phyloP scores from a whole-genome alignment of 768 basidiomycete genomes.

The Rhizopogon roseolus region DNA sequence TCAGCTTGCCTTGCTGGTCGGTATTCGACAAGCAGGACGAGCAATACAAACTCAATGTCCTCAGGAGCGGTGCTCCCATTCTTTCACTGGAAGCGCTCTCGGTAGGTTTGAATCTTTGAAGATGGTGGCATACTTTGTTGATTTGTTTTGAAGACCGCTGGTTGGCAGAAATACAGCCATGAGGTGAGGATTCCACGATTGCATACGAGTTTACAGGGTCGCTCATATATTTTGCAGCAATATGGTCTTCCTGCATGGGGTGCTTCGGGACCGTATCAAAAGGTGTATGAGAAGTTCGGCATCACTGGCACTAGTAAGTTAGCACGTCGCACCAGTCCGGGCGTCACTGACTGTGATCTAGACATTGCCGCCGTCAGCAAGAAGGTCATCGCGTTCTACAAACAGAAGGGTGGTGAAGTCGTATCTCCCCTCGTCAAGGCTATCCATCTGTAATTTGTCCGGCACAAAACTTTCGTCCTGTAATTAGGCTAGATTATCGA shows the following conservation, averaged over 20 bases:
- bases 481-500: too few species aligned
- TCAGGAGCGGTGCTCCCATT: conserved; percentile 87
- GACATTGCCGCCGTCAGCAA: conserved; percentile 79
- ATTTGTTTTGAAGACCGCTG: conserved; percentile 44
- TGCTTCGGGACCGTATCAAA: conserved; percentile 83
- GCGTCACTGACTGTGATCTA: conserved; percentile 18
- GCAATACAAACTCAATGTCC: conserved; percentile 77
- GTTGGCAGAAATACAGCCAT: conserved; percentile 89
- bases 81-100: conserved; percentile 83
- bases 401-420: conserved; percentile 64
- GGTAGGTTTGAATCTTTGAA: conserved; percentile 27
- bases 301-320: conserved; percentile 69
- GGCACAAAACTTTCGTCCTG: not conserved
- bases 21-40: conserved; percentile 79
- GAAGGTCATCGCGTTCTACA: conserved; percentile 87
- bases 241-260: conserved; percentile 76
- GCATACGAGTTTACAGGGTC: conserved; percentile 1
- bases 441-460: conserved; percentile 29
- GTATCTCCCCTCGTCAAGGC: conserved; percentile 77
- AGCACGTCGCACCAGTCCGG: not conserved
- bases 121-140: conserved; percentile 5
- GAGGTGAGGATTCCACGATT: conserved; percentile 40
- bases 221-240: conserved; percentile 40
- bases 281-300: conserved; percentile 90
- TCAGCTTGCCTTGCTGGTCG: conserved; percentile 87